Base-by-base conservation (phyloP, 1,284 basidiomycete species). In the Porogramme epimiltina region DNA sequence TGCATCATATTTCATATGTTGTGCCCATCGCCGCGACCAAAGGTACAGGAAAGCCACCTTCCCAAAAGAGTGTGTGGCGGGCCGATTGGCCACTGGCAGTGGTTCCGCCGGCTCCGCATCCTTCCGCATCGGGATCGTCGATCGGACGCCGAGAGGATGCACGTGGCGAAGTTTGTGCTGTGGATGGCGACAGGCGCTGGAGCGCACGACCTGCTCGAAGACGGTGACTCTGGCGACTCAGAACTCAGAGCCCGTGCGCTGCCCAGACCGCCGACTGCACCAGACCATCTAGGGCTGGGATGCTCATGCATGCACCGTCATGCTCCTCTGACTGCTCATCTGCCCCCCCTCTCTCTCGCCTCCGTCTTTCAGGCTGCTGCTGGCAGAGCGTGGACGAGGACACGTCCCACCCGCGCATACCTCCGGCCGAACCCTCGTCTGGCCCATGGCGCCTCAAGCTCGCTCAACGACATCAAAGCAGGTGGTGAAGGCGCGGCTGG, bases 301-400 rank as follows among this genome's bases (percentile, higher is more conserved):
- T 64, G 60, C 74, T 73, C 72, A 82, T 86, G 84, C 77, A 87
- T 87, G 84, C 78, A 76, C 73, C 72, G 80, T 65, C 70, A 77
- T 78, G 76, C 70, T 54, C 54, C 68, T 58, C 69, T 75, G 71
- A 73, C 72, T 71, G 68, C 66, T 52, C 68, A 64, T 59, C 57
- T 65, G 67, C 69, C 61, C 54, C 58, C 65, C 41, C 56, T 64
- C 11, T 64, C 75, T 11, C 74, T 80, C 55, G 64, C 69, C 45
- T 69, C 72, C 42, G 71, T 76, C 33, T 69, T 82, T 3, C 77
- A 78, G 54, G 69, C 70, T 34, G 81, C 81, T 56, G 81, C 81
- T 38, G 70, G 71, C 55, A 74, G 74, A 48, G 81, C 81, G 45
- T 84, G 81, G 80, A 61, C 68, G 49, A 64, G 58, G 57, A 66